A percentile compares a stretch with the other conserved stretches of the same genome.
These are phyloP conservation scores for Sonneratia caseolaris DNA, from an alignment of 345 rosid species.

Conservation along the genomic window DNA sequence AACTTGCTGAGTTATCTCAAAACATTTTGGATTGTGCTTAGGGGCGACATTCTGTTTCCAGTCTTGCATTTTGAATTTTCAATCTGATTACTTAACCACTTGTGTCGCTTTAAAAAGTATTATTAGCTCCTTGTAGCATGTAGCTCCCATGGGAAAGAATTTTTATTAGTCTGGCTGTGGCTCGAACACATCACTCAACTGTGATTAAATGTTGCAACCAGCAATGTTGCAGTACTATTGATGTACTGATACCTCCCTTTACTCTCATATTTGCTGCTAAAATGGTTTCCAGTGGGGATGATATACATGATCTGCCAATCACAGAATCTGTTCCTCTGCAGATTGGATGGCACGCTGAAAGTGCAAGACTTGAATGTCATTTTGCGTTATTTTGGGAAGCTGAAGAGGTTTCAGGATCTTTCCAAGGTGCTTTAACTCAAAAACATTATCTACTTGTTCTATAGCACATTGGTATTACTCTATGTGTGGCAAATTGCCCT, in stretches of 20 bases:
- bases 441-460: not conserved
- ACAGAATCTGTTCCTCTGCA: constrained; percentile 11
- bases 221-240: too few species aligned
- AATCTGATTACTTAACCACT: not conserved
- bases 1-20: too few species aligned
- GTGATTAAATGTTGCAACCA: not conserved
- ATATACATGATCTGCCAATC: not conserved
- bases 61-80: not conserved
- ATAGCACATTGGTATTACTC: not conserved
- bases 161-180: not conserved
- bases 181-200: not conserved
- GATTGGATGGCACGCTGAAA: constrained; percentile 46
- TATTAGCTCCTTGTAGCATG: not conserved
- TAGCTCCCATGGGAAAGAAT: not conserved
- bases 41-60: too few species aligned
- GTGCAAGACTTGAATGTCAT: constrained; percentile 79
- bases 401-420: constrained; percentile 55
- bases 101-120: not conserved
- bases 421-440: constrained; percentile 37
- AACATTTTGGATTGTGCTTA: too few species aligned
- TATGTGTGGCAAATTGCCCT: too few species aligned
- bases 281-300: not conserved
- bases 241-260: not conserved
- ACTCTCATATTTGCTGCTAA: not conserved
- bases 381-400: constrained; percentile 57